Evolutionary conservation across 2,329 filamentous ascomycete genomes (phyloP).

Genomic region (Paecilomyces niveus): DNA sequence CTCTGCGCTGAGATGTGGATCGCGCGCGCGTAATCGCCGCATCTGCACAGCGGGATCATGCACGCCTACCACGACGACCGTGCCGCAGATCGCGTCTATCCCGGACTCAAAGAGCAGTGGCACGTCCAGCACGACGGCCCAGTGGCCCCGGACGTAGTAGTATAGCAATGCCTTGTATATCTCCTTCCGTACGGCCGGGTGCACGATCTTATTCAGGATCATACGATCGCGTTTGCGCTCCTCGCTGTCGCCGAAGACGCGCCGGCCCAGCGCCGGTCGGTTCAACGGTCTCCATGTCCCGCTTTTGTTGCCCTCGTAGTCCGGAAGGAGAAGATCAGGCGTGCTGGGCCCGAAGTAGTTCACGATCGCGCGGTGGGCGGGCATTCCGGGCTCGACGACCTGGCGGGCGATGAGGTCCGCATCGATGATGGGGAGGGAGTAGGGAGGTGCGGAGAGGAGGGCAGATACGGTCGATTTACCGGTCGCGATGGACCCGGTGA

Average conservation of each 20-base stretch:
- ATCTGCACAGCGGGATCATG: conserved; percentile 75
- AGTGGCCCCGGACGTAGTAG: conserved; percentile 66
- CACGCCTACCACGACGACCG: conserved; percentile 81
- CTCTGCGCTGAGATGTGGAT: conserved; percentile 70
- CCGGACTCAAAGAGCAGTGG: conserved; percentile 85
- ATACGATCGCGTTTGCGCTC: conserved; percentile 64
- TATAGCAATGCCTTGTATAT: conserved; percentile 70
- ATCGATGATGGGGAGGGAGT: conserved; percentile 86
- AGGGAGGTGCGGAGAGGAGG: conserved; percentile 70
- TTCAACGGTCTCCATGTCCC: conserved; percentile 60
- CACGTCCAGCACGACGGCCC: conserved; percentile 89
- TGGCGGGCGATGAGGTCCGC: conserved; percentile 87
- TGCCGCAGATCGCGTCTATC: conserved; percentile 78
- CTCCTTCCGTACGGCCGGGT: conserved; percentile 77
- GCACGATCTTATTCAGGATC: conserved; percentile 82
- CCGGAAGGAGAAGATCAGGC: conserved; percentile 71
- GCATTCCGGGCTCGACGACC: conserved; percentile 87
- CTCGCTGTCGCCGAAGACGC: conserved; percentile 76
- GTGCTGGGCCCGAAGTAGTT: conserved; percentile 73
- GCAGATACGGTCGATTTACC: conserved; percentile 94
- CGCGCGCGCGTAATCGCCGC: conserved; percentile 64
- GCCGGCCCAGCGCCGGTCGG: conserved; percentile 71
- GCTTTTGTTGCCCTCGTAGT: conserved; percentile 34
- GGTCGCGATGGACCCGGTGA: conserved; percentile 95
- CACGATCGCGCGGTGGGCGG: conserved; percentile 76